These are phyloP conservation scores for Chytriomyces sp. DNA, from an alignment of 192 early-diverging fungal species.

Conservation along the genomic window DNA sequence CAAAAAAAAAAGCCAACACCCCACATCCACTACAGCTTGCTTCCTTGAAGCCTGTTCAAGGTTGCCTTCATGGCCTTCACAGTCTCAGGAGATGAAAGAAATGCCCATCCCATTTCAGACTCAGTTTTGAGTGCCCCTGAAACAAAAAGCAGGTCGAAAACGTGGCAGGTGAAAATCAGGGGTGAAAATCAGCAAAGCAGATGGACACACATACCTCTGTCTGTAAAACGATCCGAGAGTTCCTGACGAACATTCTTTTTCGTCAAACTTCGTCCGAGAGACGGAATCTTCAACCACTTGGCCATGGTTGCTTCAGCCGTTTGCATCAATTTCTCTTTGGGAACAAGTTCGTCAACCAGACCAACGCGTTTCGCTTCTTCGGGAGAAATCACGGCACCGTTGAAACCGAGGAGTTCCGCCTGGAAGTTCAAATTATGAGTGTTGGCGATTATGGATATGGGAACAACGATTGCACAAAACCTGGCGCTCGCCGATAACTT, in stretches of 20 bases:
- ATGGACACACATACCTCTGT: conserved; percentile 4
- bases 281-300: conserved; percentile 44
- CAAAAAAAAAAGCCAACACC: neutral
- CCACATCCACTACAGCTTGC: neutral
- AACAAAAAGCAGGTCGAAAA: neutral
- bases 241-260: conserved; percentile 39
- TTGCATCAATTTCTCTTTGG: conserved; percentile 39
- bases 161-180: neutral
- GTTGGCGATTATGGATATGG: neutral
- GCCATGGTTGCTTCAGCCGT: conserved; percentile 38
- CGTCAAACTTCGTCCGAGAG: conserved; percentile 44
- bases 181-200: neutral
- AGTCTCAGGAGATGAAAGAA: conserved; percentile 34
- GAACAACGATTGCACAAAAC: neutral
- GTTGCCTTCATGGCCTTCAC: conserved; percentile 47
- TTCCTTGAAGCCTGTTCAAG: conserved; percentile 28
- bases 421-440: neutral
- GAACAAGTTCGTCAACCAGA: conserved; percentile 50
- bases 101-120: conserved; percentile 42
- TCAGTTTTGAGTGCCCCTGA: conserved; percentile 35
- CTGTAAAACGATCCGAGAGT: conserved; percentile 38
- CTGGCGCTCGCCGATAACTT: conserved; percentile 42
- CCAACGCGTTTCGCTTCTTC: conserved; percentile 44
- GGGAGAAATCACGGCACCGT: conserved; percentile 44
- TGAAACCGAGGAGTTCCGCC: conserved; percentile 41